Evolutionary conservation across 139 green algal genomes (phyloP).

Genomic region (Picochlorum costavermella): DNA sequence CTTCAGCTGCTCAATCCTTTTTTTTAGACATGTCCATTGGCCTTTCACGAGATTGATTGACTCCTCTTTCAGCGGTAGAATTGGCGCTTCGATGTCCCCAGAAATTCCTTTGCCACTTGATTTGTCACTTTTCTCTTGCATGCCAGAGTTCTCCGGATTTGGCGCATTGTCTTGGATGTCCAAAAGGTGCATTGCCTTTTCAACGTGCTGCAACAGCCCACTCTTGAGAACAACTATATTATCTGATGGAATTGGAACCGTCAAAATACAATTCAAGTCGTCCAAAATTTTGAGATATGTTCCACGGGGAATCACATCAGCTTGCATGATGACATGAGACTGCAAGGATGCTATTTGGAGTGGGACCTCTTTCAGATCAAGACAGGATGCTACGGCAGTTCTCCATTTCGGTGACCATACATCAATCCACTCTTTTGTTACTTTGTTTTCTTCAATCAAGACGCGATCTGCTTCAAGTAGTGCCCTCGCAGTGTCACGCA

Average conservation of each 20-base stretch:
- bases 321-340: slow-evolving; percentile 20
- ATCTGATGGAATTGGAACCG: slow-evolving; percentile 49
- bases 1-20: slow-evolving; percentile 15
- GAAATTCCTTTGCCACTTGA: too few relatives aligned
- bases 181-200: slow-evolving; percentile 40
- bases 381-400: slow-evolving; percentile 14
- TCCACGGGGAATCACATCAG: slow-evolving; percentile 35
- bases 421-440: slow-evolving; percentile 30
- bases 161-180: neutral
- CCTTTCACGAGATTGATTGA: slow-evolving; percentile 9
- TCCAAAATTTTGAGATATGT: slow-evolving; percentile 43
- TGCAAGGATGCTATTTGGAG: slow-evolving; percentile 52
- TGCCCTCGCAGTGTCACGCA: slow-evolving; percentile 15
- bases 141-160: neutral
- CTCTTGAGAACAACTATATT: slow-evolving; percentile 49
- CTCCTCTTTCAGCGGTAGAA: slow-evolving; percentile 3
- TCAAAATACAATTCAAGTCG: slow-evolving; percentile 46
- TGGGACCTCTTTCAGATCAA: slow-evolving; percentile 28
- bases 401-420: slow-evolving; percentile 42
- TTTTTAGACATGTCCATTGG: slow-evolving; percentile 26
- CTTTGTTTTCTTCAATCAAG: slow-evolving; percentile 15
- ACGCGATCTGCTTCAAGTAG: slow-evolving; percentile 27
- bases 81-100: neutral
- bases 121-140: too few relatives aligned
- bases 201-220: slow-evolving; percentile 54